Conservation (phyloP, 306 rosid genomes). For the Purshia tridentata region DNA sequence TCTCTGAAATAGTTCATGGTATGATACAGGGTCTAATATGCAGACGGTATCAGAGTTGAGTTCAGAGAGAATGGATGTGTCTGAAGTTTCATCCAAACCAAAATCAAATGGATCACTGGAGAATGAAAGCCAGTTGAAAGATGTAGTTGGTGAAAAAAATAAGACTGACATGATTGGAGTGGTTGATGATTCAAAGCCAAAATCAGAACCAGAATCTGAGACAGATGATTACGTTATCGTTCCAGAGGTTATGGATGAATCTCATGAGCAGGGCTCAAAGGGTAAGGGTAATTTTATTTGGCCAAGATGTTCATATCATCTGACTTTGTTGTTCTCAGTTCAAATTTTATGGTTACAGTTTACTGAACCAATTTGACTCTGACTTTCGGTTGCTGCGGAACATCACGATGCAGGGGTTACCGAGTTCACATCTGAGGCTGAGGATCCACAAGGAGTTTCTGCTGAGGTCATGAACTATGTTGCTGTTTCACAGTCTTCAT, state of each 20-base stretch:
- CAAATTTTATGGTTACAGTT: background rate
- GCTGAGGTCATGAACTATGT: constrained; percentile 20
- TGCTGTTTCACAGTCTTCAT: background rate
- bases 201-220: constrained; percentile 19
- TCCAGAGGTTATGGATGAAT: constrained; percentile 3
- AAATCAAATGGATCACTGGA: constrained; percentile 11
- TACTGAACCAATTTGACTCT: background rate
- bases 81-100: constrained; percentile 33
- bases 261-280: constrained; percentile 8
- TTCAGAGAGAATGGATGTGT: constrained; percentile 26
- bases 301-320: background rate
- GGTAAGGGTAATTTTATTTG: constrained; percentile 27
- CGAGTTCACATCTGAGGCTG: background rate
- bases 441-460: background rate
- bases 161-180: constrained; percentile 12
- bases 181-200: background rate
- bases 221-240: background rate
- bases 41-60: constrained; percentile 23
- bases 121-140: background rate
- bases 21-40: constrained; percentile 32
- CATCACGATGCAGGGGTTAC: constrained; percentile 9
- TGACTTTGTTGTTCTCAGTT: background rate
- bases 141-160: constrained; percentile 6
- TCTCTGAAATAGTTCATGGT: background rate
- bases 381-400: constrained; percentile 15